phyloP scores from a whole-genome alignment of 176 grass and related monocot genomes.

The Triticum timopheevii region DNA sequence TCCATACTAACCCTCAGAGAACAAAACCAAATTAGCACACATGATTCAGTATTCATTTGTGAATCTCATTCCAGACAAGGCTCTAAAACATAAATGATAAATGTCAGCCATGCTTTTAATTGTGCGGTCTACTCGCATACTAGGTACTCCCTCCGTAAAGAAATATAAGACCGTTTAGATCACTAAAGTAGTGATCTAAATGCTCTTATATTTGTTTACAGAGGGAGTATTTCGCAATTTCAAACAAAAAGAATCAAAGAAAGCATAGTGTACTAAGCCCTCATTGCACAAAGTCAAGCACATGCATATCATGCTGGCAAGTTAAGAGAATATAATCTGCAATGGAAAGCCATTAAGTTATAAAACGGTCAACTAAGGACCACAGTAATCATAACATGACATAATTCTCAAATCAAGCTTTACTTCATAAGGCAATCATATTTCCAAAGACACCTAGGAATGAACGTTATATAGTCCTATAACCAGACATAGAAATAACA shows the following conservation, averaged over 20 bases:
- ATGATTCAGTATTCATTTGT: not conserved
- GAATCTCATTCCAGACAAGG: not conserved
- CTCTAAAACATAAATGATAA: conserved; percentile 1
- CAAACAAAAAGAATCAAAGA: not conserved
- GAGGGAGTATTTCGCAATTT: not conserved
- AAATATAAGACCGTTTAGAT: no score
- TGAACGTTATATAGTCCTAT: not conserved
- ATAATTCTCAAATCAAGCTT: not conserved
- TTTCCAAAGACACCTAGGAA: not conserved
- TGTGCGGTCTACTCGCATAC: not conserved
- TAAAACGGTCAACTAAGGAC: not conserved
- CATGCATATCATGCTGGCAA: not conserved
- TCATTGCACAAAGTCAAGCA: not conserved
- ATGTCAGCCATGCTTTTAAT: not conserved
- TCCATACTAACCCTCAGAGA: not conserved
- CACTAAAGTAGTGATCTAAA: no score
- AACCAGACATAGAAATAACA: not conserved
- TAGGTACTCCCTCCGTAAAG: no score
- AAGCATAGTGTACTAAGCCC: not conserved
- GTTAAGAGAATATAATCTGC: not conserved
- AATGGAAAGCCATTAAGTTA: not conserved
- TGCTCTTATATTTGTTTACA: no score
- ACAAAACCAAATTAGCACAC: not conserved
- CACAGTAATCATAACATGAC: not conserved
- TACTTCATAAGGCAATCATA: not conserved